Evolutionary conservation across 805 yeast genomes (phyloP), one percentile per base, ranked within the genome.

Genomic region (Ogataea minuta): DNA sequence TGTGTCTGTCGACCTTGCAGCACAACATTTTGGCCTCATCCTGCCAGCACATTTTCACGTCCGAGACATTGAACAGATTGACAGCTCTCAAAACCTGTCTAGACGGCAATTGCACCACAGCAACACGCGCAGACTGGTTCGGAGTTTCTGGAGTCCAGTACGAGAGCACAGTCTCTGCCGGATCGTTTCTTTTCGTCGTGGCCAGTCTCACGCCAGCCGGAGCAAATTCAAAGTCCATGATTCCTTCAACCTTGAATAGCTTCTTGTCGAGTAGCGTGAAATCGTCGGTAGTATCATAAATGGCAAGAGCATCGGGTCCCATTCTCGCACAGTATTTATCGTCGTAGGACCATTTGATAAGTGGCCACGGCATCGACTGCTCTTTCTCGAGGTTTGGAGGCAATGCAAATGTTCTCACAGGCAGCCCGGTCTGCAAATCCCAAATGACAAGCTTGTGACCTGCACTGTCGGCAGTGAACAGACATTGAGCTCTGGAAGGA

Each of bases 1-100:
- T 87, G 68, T 89, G 96, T 68, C 98, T 87, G 65, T 90, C 96
- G 53, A 93, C 96, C 70, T 86, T 88, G 59, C 90, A 95, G 70
- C 96, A 87, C 60, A 93, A 69, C 62, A 71, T 83, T 54, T 79
- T 81, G 48, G 87, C 88, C 52, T 84, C 81, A 49, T 78, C 81
- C 68, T 93, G 98, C 99, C 99, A 93, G 72, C 81, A 88, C 69
- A 93, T 68, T 57, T 82, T 76, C 67, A 93, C 88, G 59, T 84
- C 91, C 41, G 88, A 77, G 36, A 93, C 99, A 68, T 93, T 96
- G 74, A 93, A 89, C 66, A 93, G 73, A 66, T 91, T 90, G 53
- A 91, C 82, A 44, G 96, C 85, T 76, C 97, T 85, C 46, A 93
- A 65, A 32, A 89, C 80, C 62, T 79, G 74, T 63, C 83, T 85